Evolutionary conservation across 163 green algal genomes (phyloP).

Genomic region (Chloromonas sp.): DNA sequence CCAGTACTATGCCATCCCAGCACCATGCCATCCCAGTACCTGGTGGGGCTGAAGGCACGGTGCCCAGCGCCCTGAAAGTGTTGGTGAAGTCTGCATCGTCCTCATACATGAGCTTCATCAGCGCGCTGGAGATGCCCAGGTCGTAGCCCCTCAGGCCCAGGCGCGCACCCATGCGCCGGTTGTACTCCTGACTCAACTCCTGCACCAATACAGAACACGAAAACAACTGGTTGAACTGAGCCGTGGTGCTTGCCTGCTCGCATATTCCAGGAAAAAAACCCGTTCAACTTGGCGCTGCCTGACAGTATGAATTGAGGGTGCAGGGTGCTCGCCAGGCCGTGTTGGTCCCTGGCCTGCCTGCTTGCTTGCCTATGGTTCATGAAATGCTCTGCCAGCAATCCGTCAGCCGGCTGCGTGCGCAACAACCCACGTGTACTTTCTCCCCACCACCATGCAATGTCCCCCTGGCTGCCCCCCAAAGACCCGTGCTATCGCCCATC

Average conservation of each 20-base stretch:
- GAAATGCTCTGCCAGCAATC: no score
- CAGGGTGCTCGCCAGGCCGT: no score
- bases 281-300: no score
- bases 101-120: constrained; percentile 69
- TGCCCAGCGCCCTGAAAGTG: constrained; percentile 56
- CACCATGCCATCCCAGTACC: not conserved
- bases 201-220: constrained; percentile 10
- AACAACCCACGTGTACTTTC: no score
- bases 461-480: no score
- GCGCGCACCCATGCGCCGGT: constrained; percentile 58
- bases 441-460: no score
- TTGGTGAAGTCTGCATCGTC: constrained; percentile 83
- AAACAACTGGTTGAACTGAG: not conserved
- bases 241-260: not conserved
- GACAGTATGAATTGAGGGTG: no score
- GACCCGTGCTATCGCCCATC: no score
- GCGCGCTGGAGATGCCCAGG: constrained; percentile 37
- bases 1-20: not conserved
- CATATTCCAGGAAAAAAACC: no score
- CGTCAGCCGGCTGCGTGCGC: no score
- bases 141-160: constrained; percentile 67
- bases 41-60: constrained; percentile 15
- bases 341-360: no score
- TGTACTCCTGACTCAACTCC: constrained; percentile 50
- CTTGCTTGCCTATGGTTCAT: no score